Percentiles rank a stretch among this genome's conserved stretches.
Conservation (phyloP, 192 early-diverging fungal genomes). For the Podochytrium sp. region DNA sequence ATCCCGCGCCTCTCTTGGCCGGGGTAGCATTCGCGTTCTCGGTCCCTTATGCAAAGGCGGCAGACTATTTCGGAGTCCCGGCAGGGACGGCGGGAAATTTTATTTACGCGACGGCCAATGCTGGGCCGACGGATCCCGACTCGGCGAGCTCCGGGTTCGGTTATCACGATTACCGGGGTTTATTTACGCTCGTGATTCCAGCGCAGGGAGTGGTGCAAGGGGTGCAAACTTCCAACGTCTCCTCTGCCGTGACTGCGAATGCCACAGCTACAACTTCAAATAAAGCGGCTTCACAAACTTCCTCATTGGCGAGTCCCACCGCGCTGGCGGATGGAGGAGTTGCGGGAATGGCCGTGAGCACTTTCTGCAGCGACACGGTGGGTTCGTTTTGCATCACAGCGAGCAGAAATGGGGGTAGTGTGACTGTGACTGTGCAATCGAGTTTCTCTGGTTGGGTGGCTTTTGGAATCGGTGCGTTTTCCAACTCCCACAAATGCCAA, state of each 20-base stretch:
- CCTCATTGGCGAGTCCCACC: too few species aligned
- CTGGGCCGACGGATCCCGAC: neutral
- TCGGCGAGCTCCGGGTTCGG: neutral
- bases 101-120: neutral
- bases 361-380: neutral
- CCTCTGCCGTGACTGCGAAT: too few species aligned
- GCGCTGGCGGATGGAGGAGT: too few species aligned
- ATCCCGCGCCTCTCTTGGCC: too few species aligned
- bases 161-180: neutral
- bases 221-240: too few species aligned
- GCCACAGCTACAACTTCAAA: too few species aligned
- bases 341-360: neutral
- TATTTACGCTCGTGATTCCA: neutral
- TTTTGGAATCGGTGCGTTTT: constrained; percentile 22
- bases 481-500: too few species aligned
- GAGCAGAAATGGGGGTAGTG: neutral
- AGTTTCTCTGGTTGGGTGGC: constrained; percentile 1
- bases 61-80: neutral
- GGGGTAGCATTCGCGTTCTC: neutral
- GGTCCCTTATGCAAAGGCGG: neutral
- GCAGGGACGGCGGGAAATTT: neutral
- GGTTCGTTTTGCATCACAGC: neutral
- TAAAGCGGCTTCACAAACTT: too few species aligned
- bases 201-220: too few species aligned
- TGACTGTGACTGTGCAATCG: constrained; percentile 10